phyloP scores from a whole-genome alignment of 2,329 filamentous ascomycete genomes.

The Cordyceps farinosa region DNA sequence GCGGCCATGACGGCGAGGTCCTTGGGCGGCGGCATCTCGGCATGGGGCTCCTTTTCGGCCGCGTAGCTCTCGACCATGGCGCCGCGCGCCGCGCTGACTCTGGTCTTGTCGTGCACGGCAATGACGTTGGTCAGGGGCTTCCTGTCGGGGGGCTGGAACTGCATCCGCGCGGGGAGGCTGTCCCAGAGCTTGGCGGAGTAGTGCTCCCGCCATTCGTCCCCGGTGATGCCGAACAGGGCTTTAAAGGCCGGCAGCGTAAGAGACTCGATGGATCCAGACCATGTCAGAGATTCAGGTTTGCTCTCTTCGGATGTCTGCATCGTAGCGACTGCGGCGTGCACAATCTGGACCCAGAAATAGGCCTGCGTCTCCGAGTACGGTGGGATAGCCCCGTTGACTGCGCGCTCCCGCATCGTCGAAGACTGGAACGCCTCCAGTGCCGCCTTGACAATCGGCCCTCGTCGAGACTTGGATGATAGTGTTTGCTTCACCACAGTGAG shows the following conservation, averaged over 20 bases:
- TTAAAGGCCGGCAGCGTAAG: conserved; percentile 21
- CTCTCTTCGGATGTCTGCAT: background rate
- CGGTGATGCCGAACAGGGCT: conserved; percentile 23
- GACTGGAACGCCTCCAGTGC: conserved; percentile 25
- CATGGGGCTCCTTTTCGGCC: background rate
- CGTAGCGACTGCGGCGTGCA: conserved; percentile 22
- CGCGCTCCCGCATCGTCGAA: conserved; percentile 26
- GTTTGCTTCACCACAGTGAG: conserved; percentile 29
- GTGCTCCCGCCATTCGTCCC: conserved; percentile 28
- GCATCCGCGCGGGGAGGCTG: conserved; percentile 27
- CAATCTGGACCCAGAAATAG: conserved; percentile 32
- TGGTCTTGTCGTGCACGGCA: conserved; percentile 20
- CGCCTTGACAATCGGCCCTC: conserved; percentile 26
- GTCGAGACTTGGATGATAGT: background rate
- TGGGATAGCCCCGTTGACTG: conserved; percentile 17
- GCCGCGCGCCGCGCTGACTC: background rate
- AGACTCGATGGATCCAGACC: background rate
- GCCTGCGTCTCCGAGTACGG: conserved; percentile 33
- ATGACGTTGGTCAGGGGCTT: conserved; percentile 28
- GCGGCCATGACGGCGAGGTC: conserved; percentile 8
- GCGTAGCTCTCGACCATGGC: background rate
- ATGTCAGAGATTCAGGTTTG: background rate
- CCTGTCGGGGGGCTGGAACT: conserved; percentile 26
- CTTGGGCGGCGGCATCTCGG: background rate
- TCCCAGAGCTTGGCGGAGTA: conserved; percentile 28